Base-by-base conservation (phyloP, 225 moss, liverwort and hornwort genomes). In the Climacium dendroides region DNA sequence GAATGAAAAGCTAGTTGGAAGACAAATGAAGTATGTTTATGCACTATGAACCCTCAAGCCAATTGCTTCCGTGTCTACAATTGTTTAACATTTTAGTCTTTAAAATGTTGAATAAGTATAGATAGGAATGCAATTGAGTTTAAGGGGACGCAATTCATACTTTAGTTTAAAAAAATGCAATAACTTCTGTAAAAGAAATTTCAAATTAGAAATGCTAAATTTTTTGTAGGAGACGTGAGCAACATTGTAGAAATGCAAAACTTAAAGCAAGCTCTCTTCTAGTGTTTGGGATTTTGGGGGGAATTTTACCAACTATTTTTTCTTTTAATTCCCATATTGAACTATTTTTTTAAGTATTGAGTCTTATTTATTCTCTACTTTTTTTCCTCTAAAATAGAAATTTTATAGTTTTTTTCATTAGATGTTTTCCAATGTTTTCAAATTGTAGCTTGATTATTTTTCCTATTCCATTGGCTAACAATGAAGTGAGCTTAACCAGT, bases 231-330 rank as follows among this genome's bases (percentile, higher is more conserved):
- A 87, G 90, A 93, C 80, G 86, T 92, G 58, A 92, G 69, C 77
- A 91, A 89, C 67, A 91, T 86, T 32, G 23, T 90, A 78, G 92
- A 95, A 79, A 92, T 95, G 89, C 92, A n/a, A n/a, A n/a, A n/a
- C n/a, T n/a, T n/a, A n/a, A n/a, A n/a, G n/a, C n/a, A n/a, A n/a
- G n/a, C n/a, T n/a, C n/a, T n/a, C n/a, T n/a, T n/a, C n/a, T 1
- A 65, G 1, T 3, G 6, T 35, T 19, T 3, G 10, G 1, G 6
- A 35, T 64, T 1, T 34, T 18, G 18, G n/a, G n/a, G 10, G 2
- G 16, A 34, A 5, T 34, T 62, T 63, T 34, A 34, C 0, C 0
- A 64, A 9, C 34, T 34, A 64, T n/a, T 18, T 34, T 64, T 34
- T 18, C 3, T 64, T 18, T 18, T 17, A 18, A 34, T 7, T 32